phyloP scores from a whole-genome alignment of 768 basidiomycete genomes.

The Asterophora parasitica region DNA sequence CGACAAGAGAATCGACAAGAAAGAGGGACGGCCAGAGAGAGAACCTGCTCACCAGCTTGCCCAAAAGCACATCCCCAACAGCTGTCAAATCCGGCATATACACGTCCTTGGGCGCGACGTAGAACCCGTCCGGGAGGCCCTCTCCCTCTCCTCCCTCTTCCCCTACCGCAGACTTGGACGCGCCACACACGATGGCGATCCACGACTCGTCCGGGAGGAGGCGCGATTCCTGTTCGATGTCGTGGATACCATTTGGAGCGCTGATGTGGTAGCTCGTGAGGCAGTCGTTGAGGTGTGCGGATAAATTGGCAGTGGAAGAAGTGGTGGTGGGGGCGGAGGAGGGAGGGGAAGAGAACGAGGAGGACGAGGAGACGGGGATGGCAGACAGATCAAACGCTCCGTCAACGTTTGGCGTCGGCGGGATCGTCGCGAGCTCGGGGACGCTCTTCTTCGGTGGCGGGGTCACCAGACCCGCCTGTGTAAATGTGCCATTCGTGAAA shows the following conservation, averaged over 20 bases:
- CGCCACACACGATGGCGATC: slow-evolving; percentile 79
- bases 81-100: slow-evolving; percentile 84
- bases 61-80: slow-evolving; percentile 67
- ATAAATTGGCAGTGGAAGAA: too few species aligned
- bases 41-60: slow-evolving; percentile 55
- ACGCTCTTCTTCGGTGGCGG: too few species aligned
- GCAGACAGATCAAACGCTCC: slow-evolving; percentile 9
- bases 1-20: too few species aligned
- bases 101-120: slow-evolving; percentile 68
- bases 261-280: too few species aligned
- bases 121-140: slow-evolving; percentile 64
- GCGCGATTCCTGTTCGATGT: slow-evolving; percentile 19
- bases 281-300: too few species aligned
- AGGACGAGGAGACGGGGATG: not conserved
- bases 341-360: too few species aligned
- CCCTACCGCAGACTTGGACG: too few species aligned
- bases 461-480: too few species aligned
- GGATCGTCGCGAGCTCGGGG: slow-evolving; percentile 25
- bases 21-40: not conserved
- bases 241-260: too few species aligned
- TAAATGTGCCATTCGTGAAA: too few species aligned
- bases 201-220: slow-evolving; percentile 65
- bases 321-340: too few species aligned
- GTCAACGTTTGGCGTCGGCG: slow-evolving; percentile 28
- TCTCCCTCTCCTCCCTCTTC: slow-evolving; percentile 26